Base-by-base conservation (phyloP, 2,329 filamentous ascomycete genomes). In the Amylocarpus encephaloides region DNA sequence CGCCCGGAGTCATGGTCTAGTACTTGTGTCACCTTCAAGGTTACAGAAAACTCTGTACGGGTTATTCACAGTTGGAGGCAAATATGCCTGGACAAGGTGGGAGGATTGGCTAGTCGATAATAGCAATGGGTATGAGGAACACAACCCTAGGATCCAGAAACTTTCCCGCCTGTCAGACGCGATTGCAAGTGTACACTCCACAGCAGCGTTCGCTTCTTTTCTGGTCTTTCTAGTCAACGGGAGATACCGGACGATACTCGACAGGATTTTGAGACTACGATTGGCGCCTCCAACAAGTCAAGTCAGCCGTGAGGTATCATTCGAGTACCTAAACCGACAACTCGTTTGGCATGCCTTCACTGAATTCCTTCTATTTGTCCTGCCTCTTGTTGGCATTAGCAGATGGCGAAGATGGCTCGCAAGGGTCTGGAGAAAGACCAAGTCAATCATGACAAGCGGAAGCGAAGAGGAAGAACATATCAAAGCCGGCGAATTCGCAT, bases 331-430 rank as follows among this genome's bases (percentile, higher is more conserved):
- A 44, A 98, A 98, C 67, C 84, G 93, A 43, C 93, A 98, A 70
- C 81, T 98, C 10, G 93, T 98, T 34, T 98, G 93, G 93, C 93
- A 98, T 70, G 93, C 93, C n/a, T 95, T 98, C 63, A 98, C 93
- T 22, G 93, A 98, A 67, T 98, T 98, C 62, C 75, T 98, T n/a
- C 79, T 98, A 30, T 98, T 97, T 67, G 79, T 97, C 15, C 76
- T 98, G n/a, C 93, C 93, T 0, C 78, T 98, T n/a, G 87, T 98
- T 38, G 93, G 93, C 46, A 92, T 98, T 59, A 85, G 87, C 63
- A 81, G 90, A 58, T 98, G 93, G 93, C 81, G 89, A 51, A 79
- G 91, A 58, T 95, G 92, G 85, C 73, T 96, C n/a, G 77, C 80
- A 16, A 80, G 90, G 55, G 82, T 84, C n/a, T 95, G 90, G 88